Evolutionary conservation across 2,329 filamentous ascomycete genomes (phyloP).

Genomic region (Talaromyces sp.): DNA sequence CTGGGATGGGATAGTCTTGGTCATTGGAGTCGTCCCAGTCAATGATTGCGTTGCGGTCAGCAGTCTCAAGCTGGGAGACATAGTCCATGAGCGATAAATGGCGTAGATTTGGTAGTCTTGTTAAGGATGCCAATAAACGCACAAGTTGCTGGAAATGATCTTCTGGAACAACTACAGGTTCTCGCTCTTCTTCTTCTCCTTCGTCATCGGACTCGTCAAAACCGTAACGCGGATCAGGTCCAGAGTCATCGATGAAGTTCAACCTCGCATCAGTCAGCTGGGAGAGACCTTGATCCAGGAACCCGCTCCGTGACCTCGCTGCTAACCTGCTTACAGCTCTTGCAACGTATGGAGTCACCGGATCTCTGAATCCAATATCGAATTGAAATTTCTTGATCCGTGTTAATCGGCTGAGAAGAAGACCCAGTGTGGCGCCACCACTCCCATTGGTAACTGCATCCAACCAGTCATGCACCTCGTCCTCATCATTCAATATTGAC

Average conservation of each 20-base stretch:
- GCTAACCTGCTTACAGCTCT: not conserved
- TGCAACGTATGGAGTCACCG: not conserved
- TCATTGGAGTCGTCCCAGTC: not conserved
- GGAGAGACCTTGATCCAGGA: not conserved
- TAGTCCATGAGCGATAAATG: not conserved
- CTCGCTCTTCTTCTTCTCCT: not conserved
- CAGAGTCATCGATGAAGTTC: not conserved
- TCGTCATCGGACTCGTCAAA: not conserved
- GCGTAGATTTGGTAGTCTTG: not conserved
- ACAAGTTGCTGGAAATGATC: not conserved
- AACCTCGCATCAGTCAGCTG: not conserved
- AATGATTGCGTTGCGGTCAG: not conserved
- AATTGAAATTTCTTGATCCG: not conserved
- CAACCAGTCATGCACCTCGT: not conserved
- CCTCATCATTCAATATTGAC: not conserved
- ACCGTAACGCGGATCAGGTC: not conserved
- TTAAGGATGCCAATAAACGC: not conserved
- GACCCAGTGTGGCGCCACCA: not conserved
- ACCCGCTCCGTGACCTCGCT: not conserved
- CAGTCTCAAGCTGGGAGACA: not conserved
- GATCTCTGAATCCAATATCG: not conserved
- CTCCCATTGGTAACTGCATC: not conserved
- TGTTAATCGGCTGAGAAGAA: not conserved
- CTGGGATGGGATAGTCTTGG: not conserved
- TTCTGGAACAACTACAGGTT: not conserved